These are phyloP conservation scores for Coemansia sp. DNA, from an alignment of 192 early-diverging fungal species.

Conservation along the genomic window DNA sequence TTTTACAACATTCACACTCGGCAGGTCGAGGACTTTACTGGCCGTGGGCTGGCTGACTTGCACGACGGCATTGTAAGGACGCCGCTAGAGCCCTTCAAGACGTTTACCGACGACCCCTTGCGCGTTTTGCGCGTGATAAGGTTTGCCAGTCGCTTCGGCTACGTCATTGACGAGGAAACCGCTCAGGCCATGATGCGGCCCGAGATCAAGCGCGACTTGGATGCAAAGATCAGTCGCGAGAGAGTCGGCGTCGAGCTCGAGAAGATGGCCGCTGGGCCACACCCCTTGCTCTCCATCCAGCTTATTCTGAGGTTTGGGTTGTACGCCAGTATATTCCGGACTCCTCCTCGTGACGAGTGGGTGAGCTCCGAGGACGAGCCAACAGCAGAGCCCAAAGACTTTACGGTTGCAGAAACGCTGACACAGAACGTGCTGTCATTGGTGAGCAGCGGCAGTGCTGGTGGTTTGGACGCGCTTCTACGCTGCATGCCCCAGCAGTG, in stretches of 20 bases:
- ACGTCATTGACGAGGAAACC: slow-evolving; percentile 72
- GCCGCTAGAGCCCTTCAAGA: slow-evolving; percentile 85
- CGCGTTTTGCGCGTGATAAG: slow-evolving; percentile 92
- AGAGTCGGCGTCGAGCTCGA: slow-evolving; percentile 91
- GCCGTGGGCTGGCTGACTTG: slow-evolving; percentile 77
- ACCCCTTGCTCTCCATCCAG: slow-evolving; percentile 58
- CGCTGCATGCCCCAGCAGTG: slow-evolving; percentile 1
- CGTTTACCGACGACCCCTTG: slow-evolving; percentile 94
- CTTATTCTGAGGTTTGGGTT: slow-evolving; percentile 55
- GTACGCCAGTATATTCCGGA: slow-evolving; percentile 35
- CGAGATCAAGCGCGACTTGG: slow-evolving; percentile 66
- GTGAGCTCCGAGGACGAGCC: neutral
- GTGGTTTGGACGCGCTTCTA: neutral
- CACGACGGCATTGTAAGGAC: slow-evolving; percentile 76
- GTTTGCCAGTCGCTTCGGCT: slow-evolving; percentile 92
- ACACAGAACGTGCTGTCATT: slow-evolving; percentile 14
- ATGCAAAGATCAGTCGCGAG: slow-evolving; percentile 87
- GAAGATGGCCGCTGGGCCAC: slow-evolving; percentile 83
- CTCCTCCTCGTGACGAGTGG: slow-evolving; percentile 12
- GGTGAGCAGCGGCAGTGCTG: neutral
- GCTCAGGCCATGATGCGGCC: slow-evolving; percentile 58
- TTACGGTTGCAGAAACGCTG: slow-evolving; percentile 6
- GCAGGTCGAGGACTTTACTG: slow-evolving; percentile 87
- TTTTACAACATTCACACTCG: slow-evolving; percentile 94
- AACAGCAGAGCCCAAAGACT: neutral